Conservation (phyloP, 257 asterid genomes). For the Anisodus acutangulus region DNA sequence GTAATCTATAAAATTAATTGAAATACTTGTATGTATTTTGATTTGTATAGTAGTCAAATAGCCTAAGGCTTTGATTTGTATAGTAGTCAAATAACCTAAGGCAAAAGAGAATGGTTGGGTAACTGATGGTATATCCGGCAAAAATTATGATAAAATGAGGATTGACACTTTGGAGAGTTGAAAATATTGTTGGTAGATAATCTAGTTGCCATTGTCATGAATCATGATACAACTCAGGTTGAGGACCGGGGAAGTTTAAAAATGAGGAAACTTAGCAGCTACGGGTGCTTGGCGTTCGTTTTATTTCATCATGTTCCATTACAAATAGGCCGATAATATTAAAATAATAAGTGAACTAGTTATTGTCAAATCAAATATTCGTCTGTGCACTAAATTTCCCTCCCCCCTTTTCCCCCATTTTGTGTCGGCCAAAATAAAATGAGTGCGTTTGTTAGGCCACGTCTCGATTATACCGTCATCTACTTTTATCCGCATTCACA, state of each 20-base stretch:
- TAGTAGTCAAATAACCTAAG: neutral
- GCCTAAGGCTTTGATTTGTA: neutral
- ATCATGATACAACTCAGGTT: neutral
- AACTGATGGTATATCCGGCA: neutral
- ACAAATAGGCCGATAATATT: neutral
- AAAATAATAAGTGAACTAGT: neutral
- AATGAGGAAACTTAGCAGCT: neutral
- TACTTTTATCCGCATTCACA: too few species aligned
- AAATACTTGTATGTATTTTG: conserved; percentile 27
- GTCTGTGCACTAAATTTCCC: neutral
- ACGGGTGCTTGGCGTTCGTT: neutral
- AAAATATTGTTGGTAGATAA: neutral
- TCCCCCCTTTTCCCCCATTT: neutral
- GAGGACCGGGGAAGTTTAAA: neutral
- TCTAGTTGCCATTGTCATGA: neutral
- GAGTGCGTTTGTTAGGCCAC: neutral
- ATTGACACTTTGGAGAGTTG: neutral
- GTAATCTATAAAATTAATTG: conserved; percentile 9
- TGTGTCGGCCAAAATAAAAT: too few species aligned
- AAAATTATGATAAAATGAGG: neutral
- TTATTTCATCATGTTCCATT: neutral
- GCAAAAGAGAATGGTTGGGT: neutral
- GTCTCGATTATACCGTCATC: too few species aligned
- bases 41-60: neutral
- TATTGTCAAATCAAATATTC: neutral